Percentiles rank a stretch among this genome's conserved stretches.
These are phyloP conservation scores for Ogataea saltuana DNA, from an alignment of 805 yeast genomes.

Conservation along the genomic window DNA sequence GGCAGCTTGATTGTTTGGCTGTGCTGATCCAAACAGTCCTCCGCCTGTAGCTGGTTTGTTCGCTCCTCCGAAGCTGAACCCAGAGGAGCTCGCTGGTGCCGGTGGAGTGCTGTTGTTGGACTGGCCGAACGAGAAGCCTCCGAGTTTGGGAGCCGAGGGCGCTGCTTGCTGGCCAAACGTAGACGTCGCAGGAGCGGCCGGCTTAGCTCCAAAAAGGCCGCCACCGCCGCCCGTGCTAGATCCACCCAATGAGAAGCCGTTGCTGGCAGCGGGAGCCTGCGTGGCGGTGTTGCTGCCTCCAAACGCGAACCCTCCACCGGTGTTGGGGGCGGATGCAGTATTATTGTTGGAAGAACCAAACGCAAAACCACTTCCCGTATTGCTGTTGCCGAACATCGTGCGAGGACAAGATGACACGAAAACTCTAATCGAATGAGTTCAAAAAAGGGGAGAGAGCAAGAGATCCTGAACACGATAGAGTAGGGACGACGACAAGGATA, in stretches of 20 bases:
- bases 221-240: slow-evolving; percentile 11
- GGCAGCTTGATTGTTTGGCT: neutral
- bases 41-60: slow-evolving; percentile 2
- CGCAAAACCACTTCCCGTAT: slow-evolving; percentile 3
- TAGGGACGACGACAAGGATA: too few species aligned
- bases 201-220: slow-evolving; percentile 28
- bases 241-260: slow-evolving; percentile 4
- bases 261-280: slow-evolving; percentile 7
- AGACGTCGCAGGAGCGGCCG: slow-evolving; percentile 9
- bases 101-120: slow-evolving; percentile 11
- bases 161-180: neutral
- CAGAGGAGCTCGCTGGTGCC: neutral
- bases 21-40: slow-evolving; percentile 11
- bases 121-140: slow-evolving; percentile 13
- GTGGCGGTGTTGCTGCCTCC: slow-evolving; percentile 6
- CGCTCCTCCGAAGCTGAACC: neutral
- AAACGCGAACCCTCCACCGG: slow-evolving; percentile 16
- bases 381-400: slow-evolving; percentile 4
- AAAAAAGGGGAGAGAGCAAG: too few species aligned
- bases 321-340: slow-evolving; percentile 5
- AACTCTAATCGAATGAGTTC: neutral
- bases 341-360: slow-evolving; percentile 9
- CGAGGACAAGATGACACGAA: neutral
- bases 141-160: neutral
- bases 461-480: too few species aligned